Conservation (phyloP, 495 filamentous ascomycete genomes). For the Lasiosphaeria miniovina region DNA sequence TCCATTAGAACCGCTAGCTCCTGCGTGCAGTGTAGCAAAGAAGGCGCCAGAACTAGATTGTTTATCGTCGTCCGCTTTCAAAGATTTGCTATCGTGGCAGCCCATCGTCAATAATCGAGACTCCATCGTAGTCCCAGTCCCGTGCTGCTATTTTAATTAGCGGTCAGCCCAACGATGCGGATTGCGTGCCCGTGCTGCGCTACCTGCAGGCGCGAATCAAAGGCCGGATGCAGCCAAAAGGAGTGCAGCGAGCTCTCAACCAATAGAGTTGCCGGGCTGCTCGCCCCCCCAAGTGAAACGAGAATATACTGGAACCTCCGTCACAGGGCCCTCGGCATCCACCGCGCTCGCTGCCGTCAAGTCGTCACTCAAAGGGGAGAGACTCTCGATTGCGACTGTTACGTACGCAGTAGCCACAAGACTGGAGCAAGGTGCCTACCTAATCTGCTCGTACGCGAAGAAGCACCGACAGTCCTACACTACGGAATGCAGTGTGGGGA, state of each 20-base stretch:
- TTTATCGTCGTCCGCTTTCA: neutral
- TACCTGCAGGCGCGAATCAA: conserved; percentile 11
- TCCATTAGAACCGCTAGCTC: neutral
- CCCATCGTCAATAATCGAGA: neutral
- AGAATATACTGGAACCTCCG: conserved; percentile 21
- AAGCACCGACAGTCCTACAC: too few species aligned
- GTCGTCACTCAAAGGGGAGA: neutral
- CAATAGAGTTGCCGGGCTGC: conserved; percentile 14
- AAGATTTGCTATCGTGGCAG: conserved; percentile 1
- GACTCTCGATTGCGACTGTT: neutral
- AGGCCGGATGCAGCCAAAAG: conserved; percentile 24
- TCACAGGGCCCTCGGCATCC: neutral
- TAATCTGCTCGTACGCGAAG: too few species aligned
- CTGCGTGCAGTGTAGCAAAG: neutral
- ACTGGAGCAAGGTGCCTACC: too few species aligned
- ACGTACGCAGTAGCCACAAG: too few species aligned
- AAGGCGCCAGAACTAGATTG: neutral
- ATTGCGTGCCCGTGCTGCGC: neutral
- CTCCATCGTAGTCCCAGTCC: neutral
- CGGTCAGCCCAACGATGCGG: conserved; percentile 17
- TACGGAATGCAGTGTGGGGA: too few species aligned
- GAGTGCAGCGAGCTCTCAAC: conserved; percentile 24
- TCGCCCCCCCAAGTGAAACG: conserved; percentile 22
- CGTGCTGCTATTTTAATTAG: conserved; percentile 16
- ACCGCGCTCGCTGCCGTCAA: neutral